phyloP scores from a whole-genome alignment of 805 yeast species.

The Pichia kluyveri region DNA sequence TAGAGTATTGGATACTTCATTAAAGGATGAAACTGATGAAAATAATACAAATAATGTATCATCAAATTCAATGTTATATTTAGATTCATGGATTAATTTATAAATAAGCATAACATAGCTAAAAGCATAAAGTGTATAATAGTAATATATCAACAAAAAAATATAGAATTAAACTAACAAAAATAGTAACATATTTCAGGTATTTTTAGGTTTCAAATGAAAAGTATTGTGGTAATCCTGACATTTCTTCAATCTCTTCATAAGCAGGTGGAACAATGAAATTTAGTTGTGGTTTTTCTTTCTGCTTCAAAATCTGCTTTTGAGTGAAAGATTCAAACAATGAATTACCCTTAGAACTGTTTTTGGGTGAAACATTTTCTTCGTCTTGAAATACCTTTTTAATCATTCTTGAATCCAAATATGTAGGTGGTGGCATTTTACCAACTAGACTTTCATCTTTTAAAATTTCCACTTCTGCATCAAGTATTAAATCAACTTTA shows the following conservation, averaged over 20 bases:
- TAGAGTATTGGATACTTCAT: slow-evolving; percentile 19
- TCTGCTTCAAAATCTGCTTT: not conserved
- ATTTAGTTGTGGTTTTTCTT: slow-evolving; percentile 1
- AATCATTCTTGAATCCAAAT: slow-evolving; percentile 1
- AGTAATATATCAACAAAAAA: not conserved
- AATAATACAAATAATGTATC: slow-evolving; percentile 8
- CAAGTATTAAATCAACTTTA: slow-evolving; percentile 19
- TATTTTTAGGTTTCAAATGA: not conserved
- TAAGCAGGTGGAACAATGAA: slow-evolving; percentile 11
- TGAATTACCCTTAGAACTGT: not conserved
- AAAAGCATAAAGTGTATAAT: not conserved
- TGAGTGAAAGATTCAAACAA: not conserved
- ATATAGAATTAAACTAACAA: not conserved
- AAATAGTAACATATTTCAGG: not conserved
- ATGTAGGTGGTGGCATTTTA: slow-evolving; percentile 16
- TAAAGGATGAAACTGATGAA: slow-evolving; percentile 10
- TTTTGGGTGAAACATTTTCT: not conserved
- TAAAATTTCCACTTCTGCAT: slow-evolving; percentile 13
- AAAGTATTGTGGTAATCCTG: slow-evolving; percentile 6
- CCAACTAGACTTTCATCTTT: slow-evolving; percentile 16
- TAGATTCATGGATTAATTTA: slow-evolving; percentile 25
- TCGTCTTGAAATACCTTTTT: not conserved
- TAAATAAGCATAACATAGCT: not conserved
- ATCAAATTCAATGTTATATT: slow-evolving; percentile 10
- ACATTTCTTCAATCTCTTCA: slow-evolving; percentile 8